Conservation (phyloP, 1,139 yeast genomes). For the Candida albicans region DNA sequence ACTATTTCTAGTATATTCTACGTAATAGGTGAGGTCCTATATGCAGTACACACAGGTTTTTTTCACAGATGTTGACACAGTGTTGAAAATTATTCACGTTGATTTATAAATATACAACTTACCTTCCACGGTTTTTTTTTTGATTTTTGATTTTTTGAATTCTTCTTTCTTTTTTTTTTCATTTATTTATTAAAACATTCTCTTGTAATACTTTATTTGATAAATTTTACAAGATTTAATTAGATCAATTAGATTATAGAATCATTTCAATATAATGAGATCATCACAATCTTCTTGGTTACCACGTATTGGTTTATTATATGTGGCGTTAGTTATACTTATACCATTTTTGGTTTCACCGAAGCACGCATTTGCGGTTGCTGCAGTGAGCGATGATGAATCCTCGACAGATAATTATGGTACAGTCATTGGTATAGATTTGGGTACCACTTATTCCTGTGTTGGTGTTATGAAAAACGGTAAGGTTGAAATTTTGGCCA, state of each 20-base stretch:
- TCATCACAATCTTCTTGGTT: conserved; percentile 14
- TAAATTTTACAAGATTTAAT: not conserved
- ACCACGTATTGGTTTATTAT: conserved; percentile 17
- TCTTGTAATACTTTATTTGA: not conserved
- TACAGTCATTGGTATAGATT: conserved; percentile 82
- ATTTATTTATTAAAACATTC: not conserved
- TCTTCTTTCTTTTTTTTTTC: not conserved
- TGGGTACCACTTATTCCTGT: conserved; percentile 89
- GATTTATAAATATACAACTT: not conserved
- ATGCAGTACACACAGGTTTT: not conserved
- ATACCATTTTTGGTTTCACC: conserved; percentile 53
- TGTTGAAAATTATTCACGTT: conserved; percentile 1
- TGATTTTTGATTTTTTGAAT: not conserved
- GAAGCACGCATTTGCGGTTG: conserved; percentile 19
- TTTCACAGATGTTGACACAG: not conserved
- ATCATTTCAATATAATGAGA: conserved; percentile 9
- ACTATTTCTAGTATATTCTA: not conserved
- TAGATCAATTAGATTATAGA: conserved; percentile 6
- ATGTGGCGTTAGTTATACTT: conserved; percentile 25
- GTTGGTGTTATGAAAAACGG: conserved; percentile 94
- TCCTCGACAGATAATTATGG: conserved; percentile 59
- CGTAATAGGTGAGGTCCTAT: not conserved
- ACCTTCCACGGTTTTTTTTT: not conserved
- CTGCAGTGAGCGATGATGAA: conserved; percentile 38
- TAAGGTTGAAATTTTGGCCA: conserved; percentile 87